These are phyloP conservation scores for Phytophthora boehmeriae DNA, from an alignment of 352 stramenopile genomes.

Conservation along the genomic window DNA sequence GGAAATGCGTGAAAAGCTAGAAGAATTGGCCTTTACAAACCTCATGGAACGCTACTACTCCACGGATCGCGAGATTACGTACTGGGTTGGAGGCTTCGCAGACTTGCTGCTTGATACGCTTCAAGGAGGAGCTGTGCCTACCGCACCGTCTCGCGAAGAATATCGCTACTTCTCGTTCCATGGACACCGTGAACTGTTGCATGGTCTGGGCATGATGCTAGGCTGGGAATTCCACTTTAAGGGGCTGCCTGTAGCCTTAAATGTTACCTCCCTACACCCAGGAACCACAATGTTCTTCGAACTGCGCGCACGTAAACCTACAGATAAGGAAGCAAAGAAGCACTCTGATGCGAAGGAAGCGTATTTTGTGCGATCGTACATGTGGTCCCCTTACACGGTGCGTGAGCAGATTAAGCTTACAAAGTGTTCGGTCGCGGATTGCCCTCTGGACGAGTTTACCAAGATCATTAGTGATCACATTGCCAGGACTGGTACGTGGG, in stretches of 20 bases:
- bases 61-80: slow-evolving; percentile 78
- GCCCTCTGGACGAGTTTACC: slow-evolving; percentile 77
- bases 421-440: slow-evolving; percentile 82
- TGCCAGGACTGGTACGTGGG: slow-evolving; percentile 71
- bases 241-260: slow-evolving; percentile 65
- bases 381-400: slow-evolving; percentile 74
- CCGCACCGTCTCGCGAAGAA: slow-evolving; percentile 44
- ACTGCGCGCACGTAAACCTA: slow-evolving; percentile 45
- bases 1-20: slow-evolving; percentile 55
- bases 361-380: slow-evolving; percentile 76
- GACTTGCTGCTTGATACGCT: slow-evolving; percentile 72
- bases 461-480: slow-evolving; percentile 76
- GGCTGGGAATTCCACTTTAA: slow-evolving; percentile 81
- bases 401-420: slow-evolving; percentile 71
- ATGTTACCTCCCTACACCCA: slow-evolving; percentile 68
- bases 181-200: slow-evolving; percentile 79
- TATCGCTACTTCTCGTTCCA: slow-evolving; percentile 88
- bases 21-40: slow-evolving; percentile 79
- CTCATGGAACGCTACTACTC: slow-evolving; percentile 89
- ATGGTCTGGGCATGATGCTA: slow-evolving; percentile 80
- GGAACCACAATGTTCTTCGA: slow-evolving; percentile 88
- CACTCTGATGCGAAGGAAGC: slow-evolving; percentile 32
- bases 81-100: slow-evolving; percentile 82
- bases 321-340: slow-evolving; percentile 20
- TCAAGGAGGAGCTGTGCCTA: slow-evolving; percentile 52